Evolutionary conservation across 2,329 filamentous ascomycete species (phyloP).

Genomic region (Epichloe coenophiala): DNA sequence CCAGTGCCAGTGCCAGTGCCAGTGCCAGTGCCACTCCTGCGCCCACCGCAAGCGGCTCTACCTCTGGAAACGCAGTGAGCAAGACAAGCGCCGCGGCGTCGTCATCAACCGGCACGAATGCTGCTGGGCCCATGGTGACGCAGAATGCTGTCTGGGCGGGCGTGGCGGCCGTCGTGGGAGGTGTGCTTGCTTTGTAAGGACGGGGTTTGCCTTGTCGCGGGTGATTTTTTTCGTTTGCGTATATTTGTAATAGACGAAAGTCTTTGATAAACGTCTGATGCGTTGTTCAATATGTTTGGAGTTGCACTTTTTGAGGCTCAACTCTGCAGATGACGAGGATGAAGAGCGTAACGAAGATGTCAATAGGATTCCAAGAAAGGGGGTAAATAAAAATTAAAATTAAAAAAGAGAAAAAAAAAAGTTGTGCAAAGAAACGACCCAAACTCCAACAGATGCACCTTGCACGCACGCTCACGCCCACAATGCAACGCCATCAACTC

Average conservation of each 20-base stretch:
- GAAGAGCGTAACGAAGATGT: too few species aligned
- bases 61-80: neutral
- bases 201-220: neutral
- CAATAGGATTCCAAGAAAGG: too few species aligned
- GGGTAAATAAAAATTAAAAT: too few species aligned
- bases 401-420: too few species aligned
- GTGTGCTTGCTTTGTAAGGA: conserved; percentile 21
- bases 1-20: neutral
- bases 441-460: too few species aligned
- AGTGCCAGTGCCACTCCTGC: conserved; percentile 5
- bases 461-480: too few species aligned
- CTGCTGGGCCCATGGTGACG: conserved; percentile 18
- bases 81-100: neutral
- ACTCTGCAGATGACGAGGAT: too few species aligned
- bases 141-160: conserved; percentile 23
- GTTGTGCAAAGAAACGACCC: too few species aligned
- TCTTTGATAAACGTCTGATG: neutral
- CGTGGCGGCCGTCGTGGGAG: conserved; percentile 21
- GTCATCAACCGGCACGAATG: conserved; percentile 12
- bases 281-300: too few species aligned
- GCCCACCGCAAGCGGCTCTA: conserved; percentile 4
- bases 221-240: too few species aligned
- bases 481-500: neutral
- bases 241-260: neutral
- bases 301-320: too few species aligned